Base-by-base conservation (phyloP, 1,284 basidiomycete species). In the Ustilago crameri region DNA sequence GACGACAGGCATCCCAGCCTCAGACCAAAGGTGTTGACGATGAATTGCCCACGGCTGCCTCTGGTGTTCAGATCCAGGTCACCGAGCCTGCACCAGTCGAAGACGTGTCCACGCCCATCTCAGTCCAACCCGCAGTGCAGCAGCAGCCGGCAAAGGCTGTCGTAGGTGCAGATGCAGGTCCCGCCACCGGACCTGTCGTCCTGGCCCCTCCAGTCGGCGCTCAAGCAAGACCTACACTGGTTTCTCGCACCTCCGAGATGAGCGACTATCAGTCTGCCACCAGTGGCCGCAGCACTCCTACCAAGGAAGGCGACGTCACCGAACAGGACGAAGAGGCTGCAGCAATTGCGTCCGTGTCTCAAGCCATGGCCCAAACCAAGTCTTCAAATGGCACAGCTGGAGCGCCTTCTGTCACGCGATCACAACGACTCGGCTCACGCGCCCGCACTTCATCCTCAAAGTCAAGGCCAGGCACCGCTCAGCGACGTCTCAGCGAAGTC, bases 401-500 rank as follows among this genome's bases (percentile, higher is more conserved):
- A 24, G 46, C 49, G 3, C 55, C 41, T 15, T 62, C 63, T 41
- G 48, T 56, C n/a, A 51, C 68, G 2, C 53, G 53, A 5, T 67
- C 69, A 14, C 58, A 54, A 30, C 55, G 64, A 10, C 46, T 35
- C 17, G 65, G 58, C 42, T 24, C 58, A 3, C 62, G 66, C 30
- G 24, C 58, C 5, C 66, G 66, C 35, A 58, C 65, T 32, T 53
- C 55, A 17, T 62, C 71, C 8, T 62, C 69, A 5, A 49, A 64
- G 32, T 62, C 69, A 8, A 49, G 68, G 27, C 73, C 77, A 3
- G 42, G 38, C 22, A 78, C 74, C 15, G 37, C 62, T 5, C 67
- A 53, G 27, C 62, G 75, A 17, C 59, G 75, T 9, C 60, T 79
- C 37, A 75, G 73, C 43, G 76, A 79, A 34, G 37, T 79, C 49